These are phyloP conservation scores for Galium porrigens DNA, from an alignment of 305 asterid species.

Conservation along the genomic window DNA sequence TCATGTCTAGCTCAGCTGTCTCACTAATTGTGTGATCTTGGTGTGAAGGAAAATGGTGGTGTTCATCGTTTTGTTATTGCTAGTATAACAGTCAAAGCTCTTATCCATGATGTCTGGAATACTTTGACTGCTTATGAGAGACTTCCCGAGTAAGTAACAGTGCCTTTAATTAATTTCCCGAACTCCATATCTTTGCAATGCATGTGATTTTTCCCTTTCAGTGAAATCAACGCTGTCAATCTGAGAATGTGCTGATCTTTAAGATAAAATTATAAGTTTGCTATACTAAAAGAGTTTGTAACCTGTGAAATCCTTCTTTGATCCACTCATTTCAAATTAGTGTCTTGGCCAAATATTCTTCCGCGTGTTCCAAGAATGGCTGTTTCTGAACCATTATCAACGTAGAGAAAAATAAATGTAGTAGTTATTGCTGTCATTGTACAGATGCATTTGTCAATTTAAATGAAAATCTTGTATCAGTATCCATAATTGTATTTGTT, in stretches of 20 bases:
- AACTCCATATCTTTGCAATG: neutral
- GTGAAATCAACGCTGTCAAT: neutral
- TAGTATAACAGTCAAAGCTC: constrained; percentile 83
- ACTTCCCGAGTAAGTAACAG: constrained; percentile 67
- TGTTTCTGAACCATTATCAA: neutral
- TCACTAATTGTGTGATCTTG: constrained; percentile 24
- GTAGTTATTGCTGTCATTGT: neutral
- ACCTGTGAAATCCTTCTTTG: neutral
- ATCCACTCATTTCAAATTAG: constrained; percentile 1
- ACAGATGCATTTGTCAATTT: neutral
- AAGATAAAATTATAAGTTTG: neutral
- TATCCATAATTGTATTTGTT: neutral
- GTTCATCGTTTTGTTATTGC: constrained; percentile 91
- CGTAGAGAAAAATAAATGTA: neutral
- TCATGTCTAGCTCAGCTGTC: constrained; percentile 11
- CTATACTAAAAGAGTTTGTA: neutral
- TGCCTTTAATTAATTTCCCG: constrained; percentile 2
- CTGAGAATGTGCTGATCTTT: neutral
- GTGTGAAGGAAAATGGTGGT: constrained; percentile 81
- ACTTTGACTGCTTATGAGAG: constrained; percentile 77
- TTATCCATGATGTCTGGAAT: constrained; percentile 81
- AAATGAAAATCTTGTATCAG: neutral
- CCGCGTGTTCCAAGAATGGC: neutral
- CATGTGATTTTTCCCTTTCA: neutral
- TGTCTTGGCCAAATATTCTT: neutral